Conservation (phyloP, 768 basidiomycete genomes). For the Suillus bovinus region DNA sequence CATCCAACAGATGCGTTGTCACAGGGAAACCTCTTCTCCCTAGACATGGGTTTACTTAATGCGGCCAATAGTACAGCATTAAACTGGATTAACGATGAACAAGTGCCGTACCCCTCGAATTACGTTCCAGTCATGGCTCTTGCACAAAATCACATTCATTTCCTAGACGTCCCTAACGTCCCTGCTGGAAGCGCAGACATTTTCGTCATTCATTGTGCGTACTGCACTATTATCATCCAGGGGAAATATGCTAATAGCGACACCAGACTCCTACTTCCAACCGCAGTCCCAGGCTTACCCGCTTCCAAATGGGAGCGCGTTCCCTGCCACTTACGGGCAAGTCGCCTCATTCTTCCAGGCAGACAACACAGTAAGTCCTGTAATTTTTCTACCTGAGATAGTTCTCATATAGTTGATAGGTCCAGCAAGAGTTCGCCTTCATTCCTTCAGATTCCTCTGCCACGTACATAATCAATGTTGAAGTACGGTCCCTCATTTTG, state of each 20-base stretch:
- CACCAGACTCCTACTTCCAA: conserved; percentile 76
- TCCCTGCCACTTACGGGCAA: conserved; percentile 71
- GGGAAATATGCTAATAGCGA: not conserved
- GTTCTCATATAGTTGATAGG: conserved; percentile 32
- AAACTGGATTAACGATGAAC: conserved; percentile 63
- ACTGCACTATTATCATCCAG: no score
- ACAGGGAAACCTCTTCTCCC: conserved; percentile 58
- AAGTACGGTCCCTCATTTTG: conserved; percentile 38
- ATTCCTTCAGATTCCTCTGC: conserved; percentile 71
- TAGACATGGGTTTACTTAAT: conserved; percentile 70
- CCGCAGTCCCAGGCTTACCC: conserved; percentile 63
- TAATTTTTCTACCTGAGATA: not conserved
- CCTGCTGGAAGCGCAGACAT: conserved; percentile 72
- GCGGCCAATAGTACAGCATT: conserved; percentile 58
- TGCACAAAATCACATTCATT: conserved; percentile 86
- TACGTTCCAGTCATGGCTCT: conserved; percentile 79
- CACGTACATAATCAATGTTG: conserved; percentile 75
- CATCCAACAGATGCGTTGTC: conserved; percentile 61
- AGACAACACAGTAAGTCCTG: conserved; percentile 42
- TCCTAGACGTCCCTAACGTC: conserved; percentile 69
- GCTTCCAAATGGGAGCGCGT: conserved; percentile 42
- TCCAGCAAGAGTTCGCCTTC: conserved; percentile 76
- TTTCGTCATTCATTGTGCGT: conserved; percentile 87
- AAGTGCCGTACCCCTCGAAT: conserved; percentile 52
- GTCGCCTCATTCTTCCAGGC: conserved; percentile 67